Conservation (phyloP, 805 yeast species). For the Teunomyces aglyptinius region DNA sequence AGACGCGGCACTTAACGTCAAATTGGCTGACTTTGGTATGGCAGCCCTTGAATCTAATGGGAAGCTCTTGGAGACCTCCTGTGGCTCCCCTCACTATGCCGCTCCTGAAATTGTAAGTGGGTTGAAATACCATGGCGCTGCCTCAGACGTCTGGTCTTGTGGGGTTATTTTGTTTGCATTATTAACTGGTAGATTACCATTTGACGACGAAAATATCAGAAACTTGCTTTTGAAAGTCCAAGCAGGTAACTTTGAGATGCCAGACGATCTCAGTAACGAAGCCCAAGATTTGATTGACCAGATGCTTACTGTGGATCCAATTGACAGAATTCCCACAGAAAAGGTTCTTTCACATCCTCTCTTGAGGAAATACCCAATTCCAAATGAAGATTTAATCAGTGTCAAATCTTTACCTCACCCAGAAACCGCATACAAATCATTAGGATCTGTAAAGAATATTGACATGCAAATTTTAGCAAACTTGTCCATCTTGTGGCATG, state of each 20-base stretch:
- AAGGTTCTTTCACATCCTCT: conserved; percentile 62
- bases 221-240: conserved; percentile 71
- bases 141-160: conserved; percentile 87
- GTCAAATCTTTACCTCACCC: conserved; percentile 54
- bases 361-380: conserved; percentile 49
- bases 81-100: conserved; percentile 89
- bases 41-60: conserved; percentile 78
- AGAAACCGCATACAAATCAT: conserved; percentile 50
- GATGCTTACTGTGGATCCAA: conserved; percentile 72
- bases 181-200: conserved; percentile 77
- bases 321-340: conserved; percentile 64
- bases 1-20: conserved; percentile 65
- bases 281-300: conserved; percentile 64
- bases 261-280: conserved; percentile 56
- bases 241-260: conserved; percentile 73
- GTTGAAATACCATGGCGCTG: conserved; percentile 75
- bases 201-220: conserved; percentile 79
- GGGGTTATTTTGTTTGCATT: conserved; percentile 80
- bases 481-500: conserved; percentile 58
- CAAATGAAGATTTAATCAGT: conserved; percentile 44
- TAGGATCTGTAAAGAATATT: conserved; percentile 46
- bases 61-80: conserved; percentile 70
- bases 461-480: conserved; percentile 55
- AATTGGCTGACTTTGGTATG: conserved; percentile 87
- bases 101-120: conserved; percentile 86